These are phyloP conservation scores for Filobasidium floriforme DNA, from an alignment of 768 basidiomycete species.

Conservation along the genomic window DNA sequence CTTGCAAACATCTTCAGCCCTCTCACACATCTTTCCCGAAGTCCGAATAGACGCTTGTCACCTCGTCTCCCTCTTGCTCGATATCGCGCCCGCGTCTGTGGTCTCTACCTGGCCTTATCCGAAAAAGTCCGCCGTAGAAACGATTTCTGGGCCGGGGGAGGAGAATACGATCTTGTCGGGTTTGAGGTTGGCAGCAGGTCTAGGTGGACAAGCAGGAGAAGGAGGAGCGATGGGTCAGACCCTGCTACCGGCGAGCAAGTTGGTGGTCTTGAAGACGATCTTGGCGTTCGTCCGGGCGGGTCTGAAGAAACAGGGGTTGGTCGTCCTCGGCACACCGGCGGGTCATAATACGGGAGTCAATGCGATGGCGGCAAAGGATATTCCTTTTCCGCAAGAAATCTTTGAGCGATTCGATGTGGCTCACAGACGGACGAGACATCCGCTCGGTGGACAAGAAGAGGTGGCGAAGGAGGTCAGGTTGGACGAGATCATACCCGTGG, in stretches of 20 bases:
- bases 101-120: conserved; percentile 60
- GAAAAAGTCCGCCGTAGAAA: neutral
- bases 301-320: conserved; percentile 20
- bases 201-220: conserved; percentile 36
- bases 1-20: conserved; percentile 79
- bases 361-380: neutral
- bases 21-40: conserved; percentile 91
- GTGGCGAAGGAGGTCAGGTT: conserved; percentile 17
- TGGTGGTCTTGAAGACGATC: conserved; percentile 35
- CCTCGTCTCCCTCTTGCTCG: conserved; percentile 66
- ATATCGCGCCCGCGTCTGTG: conserved; percentile 60
- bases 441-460: conserved; percentile 3
- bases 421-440: neutral
- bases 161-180: conserved; percentile 39
- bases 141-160: conserved; percentile 11
- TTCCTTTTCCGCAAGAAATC: conserved; percentile 16
- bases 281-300: conserved; percentile 29
- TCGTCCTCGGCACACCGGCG: neutral
- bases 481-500: neutral
- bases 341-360: neutral
- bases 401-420: conserved; percentile 12
- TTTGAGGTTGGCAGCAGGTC: conserved; percentile 37
- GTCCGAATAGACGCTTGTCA: conserved; percentile 83
- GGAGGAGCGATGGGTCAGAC: conserved; percentile 30
- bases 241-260: conserved; percentile 27